Evolutionary conservation across 129 eudicot genomes (phyloP), one percentile per base, ranked within the genome.

Genomic region (Glebionis coronaria): DNA sequence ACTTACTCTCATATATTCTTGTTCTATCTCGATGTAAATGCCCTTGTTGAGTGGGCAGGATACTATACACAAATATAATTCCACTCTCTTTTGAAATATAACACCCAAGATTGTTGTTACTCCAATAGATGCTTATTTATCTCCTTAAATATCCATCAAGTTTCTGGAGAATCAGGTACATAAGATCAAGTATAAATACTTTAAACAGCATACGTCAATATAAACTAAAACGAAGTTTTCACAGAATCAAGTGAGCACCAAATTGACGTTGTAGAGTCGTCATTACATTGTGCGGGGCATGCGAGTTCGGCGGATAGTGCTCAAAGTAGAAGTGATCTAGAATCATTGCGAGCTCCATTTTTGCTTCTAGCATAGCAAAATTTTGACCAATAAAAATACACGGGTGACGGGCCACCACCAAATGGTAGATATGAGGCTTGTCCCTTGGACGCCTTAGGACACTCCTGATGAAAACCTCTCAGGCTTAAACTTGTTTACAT

Each of bases 311-410:
- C 7, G 73, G 63, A 68, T 74, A 75, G 20, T 57, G 7, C 16
- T 67, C 68, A 40, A 75, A 75, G 9, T 73, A 52, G 16, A 73
- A 73, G 21, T 54, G 35, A 47, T 79, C 72, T 3, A 79, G 40
- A 55, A 79, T 68, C 79, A 69, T 73, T 21, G 65, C 5, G 12
- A 73, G 51, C 2, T 51, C 69, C 73, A 68, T 35, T 63, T 74
- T 74, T 0, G 64, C 63, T 68, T 74, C 79, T 35, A 75, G 27
- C 72, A 74, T 66, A 19, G 73, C 64, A 56, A 69, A 69, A 23
- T 69, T 69, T 2, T 54, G 73, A 19, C 75, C 75, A 16, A 70
- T 46, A 11, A 67, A 70, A 20, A 70, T 42, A 42, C 75, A n/a
- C n/a, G n/a, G n/a, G n/a, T n/a, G n/a, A 54, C 4, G 67, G 75